A percentile compares a stretch with the other conserved stretches of the same genome.
Conservation (phyloP, 2,329 filamentous ascomycete species). For the Madurella fahalii region DNA sequence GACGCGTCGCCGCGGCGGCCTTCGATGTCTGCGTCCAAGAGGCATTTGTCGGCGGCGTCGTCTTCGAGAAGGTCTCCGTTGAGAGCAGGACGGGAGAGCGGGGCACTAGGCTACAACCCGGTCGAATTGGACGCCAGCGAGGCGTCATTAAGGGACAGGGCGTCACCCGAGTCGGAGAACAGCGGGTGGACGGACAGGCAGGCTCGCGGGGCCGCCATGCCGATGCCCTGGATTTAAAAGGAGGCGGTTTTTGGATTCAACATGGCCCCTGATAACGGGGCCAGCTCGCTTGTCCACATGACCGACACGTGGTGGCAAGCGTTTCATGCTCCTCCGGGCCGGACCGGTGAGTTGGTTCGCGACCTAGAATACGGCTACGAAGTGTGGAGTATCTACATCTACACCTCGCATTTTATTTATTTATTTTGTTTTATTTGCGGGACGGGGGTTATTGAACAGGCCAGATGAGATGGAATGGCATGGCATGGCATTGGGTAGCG, state of each 20-base stretch:
- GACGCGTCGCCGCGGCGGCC: constrained; percentile 12
- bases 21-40: constrained; percentile 2
- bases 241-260: background rate
- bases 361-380: no score
- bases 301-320: background rate
- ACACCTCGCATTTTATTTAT: background rate
- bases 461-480: no score
- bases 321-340: background rate
- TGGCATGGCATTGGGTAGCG: background rate
- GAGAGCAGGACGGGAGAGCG: constrained; percentile 1
- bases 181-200: constrained; percentile 21
- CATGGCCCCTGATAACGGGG: background rate
- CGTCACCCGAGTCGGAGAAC: constrained; percentile 12
- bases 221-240: constrained; percentile 17
- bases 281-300: background rate
- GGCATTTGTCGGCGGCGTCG: constrained; percentile 7
- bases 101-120: constrained; percentile 5
- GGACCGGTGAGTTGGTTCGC: background rate
- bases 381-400: background rate
- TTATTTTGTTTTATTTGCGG: no score
- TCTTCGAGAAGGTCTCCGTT: background rate
- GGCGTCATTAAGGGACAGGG: constrained; percentile 11
- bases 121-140: constrained; percentile 10
- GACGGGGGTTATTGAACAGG: no score
- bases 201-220: constrained; percentile 6